A percentile compares a stretch with the other conserved stretches of the same genome.
Conservation (phyloP, 805 yeast species). For the Lipomyces starkeyi region DNA sequence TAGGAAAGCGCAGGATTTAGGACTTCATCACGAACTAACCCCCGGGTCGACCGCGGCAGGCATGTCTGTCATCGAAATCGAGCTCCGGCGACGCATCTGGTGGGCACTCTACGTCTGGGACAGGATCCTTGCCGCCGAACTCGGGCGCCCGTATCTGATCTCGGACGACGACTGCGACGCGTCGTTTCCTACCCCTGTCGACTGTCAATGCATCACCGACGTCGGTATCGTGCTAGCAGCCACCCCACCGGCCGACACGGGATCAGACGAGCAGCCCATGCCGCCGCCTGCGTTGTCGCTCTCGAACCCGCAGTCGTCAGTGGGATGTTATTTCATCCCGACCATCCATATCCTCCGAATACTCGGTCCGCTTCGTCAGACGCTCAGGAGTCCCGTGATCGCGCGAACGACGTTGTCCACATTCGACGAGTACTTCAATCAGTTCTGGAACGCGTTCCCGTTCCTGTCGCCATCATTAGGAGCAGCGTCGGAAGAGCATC, state of each 20-base stretch:
- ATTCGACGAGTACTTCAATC: constrained; percentile 30
- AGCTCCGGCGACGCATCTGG: constrained; percentile 39
- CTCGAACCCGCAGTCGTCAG: constrained; percentile 16
- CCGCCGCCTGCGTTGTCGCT: neutral
- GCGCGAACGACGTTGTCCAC: constrained; percentile 26
- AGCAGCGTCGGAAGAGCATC: constrained; percentile 2
- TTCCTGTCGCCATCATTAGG: constrained; percentile 15
- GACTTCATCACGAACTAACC: constrained; percentile 26
- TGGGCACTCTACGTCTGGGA: constrained; percentile 42
- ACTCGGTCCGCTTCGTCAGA: constrained; percentile 26
- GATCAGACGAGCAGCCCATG: neutral
- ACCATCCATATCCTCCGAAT: constrained; percentile 31
- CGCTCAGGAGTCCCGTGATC: constrained; percentile 21
- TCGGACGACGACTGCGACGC: constrained; percentile 35
- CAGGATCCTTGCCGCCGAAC: constrained; percentile 36
- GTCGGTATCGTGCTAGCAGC: constrained; percentile 10
- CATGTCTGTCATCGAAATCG: constrained; percentile 21
- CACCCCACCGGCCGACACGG: neutral
- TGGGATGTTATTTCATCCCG: constrained; percentile 27
- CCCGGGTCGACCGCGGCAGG: neutral
- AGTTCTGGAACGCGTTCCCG: constrained; percentile 33
- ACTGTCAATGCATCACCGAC: constrained; percentile 24
- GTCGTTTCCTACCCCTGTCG: constrained; percentile 34
- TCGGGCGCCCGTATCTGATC: constrained; percentile 30
- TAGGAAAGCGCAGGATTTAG: constrained; percentile 37